Conservation (phyloP, 139 green algal genomes). For the Desmodesmus armatus region DNA sequence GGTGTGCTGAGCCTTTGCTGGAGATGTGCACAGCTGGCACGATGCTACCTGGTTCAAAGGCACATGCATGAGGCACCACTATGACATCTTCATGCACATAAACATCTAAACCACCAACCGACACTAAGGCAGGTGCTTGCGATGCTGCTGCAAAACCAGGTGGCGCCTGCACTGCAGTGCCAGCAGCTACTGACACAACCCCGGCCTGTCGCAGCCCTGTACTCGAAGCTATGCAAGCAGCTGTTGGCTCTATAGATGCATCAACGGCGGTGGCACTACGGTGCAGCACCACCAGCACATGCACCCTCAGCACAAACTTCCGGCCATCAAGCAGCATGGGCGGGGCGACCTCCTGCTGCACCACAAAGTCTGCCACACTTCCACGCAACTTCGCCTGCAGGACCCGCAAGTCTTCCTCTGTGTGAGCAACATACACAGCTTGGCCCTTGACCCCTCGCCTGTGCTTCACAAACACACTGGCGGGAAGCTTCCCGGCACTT, state of each 20-base stretch:
- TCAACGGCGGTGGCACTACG: not conserved
- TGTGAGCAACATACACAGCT: conserved; percentile 6
- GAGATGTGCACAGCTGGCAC: not conserved
- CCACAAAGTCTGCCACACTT: not conserved
- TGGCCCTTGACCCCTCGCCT: conserved; percentile 20
- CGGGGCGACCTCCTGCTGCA: conserved; percentile 23
- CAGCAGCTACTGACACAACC: no score
- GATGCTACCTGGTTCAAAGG: not conserved
- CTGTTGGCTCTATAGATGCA: not conserved
- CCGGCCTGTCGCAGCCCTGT: no score
- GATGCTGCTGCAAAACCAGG: not conserved
- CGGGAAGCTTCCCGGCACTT: not conserved
- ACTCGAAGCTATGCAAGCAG: no score
- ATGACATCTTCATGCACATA: conserved; percentile 33
- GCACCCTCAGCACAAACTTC: conserved; percentile 23
- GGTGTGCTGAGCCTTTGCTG: conserved; percentile 1
- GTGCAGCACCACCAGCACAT: not conserved
- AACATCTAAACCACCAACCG: not conserved
- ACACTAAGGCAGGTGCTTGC: not conserved
- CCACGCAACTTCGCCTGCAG: not conserved
- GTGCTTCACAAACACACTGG: conserved; percentile 16
- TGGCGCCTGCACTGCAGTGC: not conserved
- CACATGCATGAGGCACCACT: conserved; percentile 8
- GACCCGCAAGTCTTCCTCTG: not conserved
- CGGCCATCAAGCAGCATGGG: conserved; percentile 12